A percentile compares a stretch with the other conserved stretches of the same genome.
Conservation (phyloP, 352 stramenopile genomes). For the Pythium pectinolyticum region DNA sequence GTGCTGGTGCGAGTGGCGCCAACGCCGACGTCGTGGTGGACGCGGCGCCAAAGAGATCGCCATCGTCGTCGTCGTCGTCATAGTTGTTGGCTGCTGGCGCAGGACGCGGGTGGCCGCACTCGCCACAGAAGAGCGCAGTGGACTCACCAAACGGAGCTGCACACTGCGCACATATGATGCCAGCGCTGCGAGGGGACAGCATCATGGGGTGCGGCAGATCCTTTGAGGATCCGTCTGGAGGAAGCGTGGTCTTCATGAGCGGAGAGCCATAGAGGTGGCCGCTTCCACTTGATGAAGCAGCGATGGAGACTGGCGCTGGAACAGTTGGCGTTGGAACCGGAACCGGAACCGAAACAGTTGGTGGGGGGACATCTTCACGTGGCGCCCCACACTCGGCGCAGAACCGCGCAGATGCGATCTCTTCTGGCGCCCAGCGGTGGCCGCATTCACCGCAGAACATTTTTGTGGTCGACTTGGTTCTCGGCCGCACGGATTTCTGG, state of each 20-base stretch:
- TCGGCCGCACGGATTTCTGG: neutral
- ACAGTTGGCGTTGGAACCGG: conserved; percentile 11
- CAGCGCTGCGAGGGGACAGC: conserved; percentile 11
- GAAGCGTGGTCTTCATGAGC: conserved; percentile 26
- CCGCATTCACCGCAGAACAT: conserved; percentile 87
- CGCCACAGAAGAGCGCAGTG: conserved; percentile 66
- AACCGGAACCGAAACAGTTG: conserved; percentile 13
- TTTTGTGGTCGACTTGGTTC: conserved; percentile 1
- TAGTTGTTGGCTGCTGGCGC: conserved; percentile 1
- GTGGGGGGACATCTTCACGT: conserved; percentile 53
- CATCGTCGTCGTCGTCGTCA: conserved; percentile 35
- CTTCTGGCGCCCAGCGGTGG: conserved; percentile 74
- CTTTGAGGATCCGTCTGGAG: conserved; percentile 10
- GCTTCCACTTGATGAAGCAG: neutral
- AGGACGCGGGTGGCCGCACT: conserved; percentile 63
- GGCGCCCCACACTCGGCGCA: conserved; percentile 79
- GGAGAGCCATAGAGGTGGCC: conserved; percentile 22
- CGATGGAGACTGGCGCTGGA: neutral
- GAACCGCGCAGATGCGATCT: conserved; percentile 79
- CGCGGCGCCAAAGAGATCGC: conserved; percentile 57
- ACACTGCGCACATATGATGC: conserved; percentile 48
- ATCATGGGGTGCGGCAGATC: conserved; percentile 4
- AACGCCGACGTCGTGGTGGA: conserved; percentile 30
- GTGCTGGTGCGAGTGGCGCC: conserved; percentile 7
- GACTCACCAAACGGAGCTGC: conserved; percentile 48